A percentile compares a stretch with the other conserved stretches of the same genome.
Conservation (phyloP, 495 filamentous ascomycete genomes). For the Penicillium argentinense region DNA sequence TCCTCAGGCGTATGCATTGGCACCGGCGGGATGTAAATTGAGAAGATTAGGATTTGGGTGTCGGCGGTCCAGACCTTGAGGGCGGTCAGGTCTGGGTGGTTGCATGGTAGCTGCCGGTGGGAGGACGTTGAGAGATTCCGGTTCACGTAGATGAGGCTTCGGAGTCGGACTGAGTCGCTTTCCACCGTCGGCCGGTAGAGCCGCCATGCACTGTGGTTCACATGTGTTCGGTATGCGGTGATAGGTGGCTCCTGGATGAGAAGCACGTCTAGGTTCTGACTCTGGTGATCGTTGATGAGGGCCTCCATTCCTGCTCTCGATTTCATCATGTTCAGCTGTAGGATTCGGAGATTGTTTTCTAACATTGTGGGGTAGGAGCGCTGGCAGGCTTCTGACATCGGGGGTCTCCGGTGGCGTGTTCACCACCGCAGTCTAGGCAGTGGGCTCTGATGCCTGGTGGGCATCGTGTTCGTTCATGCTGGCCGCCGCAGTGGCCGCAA, state of each 20-base stretch:
- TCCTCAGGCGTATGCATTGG: conserved; percentile 2
- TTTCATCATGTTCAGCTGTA: conserved; percentile 33
- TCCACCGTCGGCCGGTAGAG: conserved; percentile 22
- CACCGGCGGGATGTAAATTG: conserved; percentile 18
- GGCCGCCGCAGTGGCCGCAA: conserved; percentile 26
- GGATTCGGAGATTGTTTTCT: conserved; percentile 23
- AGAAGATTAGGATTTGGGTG: conserved; percentile 20
- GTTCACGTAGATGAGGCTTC: conserved; percentile 28
- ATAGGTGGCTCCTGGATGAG: conserved; percentile 28
- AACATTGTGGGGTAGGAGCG: conserved; percentile 13
- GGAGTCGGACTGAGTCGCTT: conserved; percentile 8
- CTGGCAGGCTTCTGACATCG: conserved; percentile 11
- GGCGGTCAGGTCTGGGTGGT: conserved; percentile 22
- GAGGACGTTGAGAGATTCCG: conserved; percentile 22
- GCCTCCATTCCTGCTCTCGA: conserved; percentile 26
- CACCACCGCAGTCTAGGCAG: conserved; percentile 22
- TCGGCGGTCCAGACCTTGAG: conserved; percentile 25
- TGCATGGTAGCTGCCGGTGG: conserved; percentile 21
- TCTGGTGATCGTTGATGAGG: conserved; percentile 29
- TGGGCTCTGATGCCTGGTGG: conserved; percentile 18
- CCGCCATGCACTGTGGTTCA: conserved; percentile 29
- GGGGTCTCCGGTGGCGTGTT: conserved; percentile 22
- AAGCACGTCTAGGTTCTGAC: conserved; percentile 22
- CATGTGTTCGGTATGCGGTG: conserved; percentile 21
- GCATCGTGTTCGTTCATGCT: conserved; percentile 20